phyloP scores from a whole-genome alignment of 2,329 filamentous ascomycete species.

The Chlorencoelia australis region DNA sequence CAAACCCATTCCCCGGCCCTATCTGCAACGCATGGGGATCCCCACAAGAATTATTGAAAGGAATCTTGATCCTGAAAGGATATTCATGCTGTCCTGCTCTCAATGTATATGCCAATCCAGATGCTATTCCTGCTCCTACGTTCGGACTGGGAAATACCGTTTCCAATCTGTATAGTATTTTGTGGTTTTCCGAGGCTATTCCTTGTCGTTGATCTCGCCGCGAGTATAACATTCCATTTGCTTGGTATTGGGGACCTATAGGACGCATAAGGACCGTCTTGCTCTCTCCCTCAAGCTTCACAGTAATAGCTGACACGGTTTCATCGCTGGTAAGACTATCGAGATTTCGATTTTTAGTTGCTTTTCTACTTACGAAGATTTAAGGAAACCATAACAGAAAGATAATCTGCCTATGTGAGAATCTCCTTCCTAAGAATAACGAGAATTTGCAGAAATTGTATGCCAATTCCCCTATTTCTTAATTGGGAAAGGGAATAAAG shows the following conservation, averaged over 20 bases:
- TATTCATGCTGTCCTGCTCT: conserved; percentile 65
- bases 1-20: conserved; percentile 42
- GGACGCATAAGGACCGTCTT: conserved; percentile 42
- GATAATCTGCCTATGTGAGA: no score
- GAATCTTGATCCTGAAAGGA: conserved; percentile 67
- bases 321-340: conserved; percentile 57
- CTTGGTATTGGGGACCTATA: conserved; percentile 8
- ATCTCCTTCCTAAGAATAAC: no score
- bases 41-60: conserved; percentile 60
- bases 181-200: conserved; percentile 49
- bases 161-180: conserved; percentile 65
- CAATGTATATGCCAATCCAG: conserved; percentile 43
- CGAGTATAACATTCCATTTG: conserved; percentile 8
- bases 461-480: no score
- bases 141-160: conserved; percentile 54
- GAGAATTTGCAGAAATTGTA: no score
- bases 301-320: conserved; percentile 60
- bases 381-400: no score
- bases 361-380: no score
- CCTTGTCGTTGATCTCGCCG: conserved; percentile 16
- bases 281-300: conserved; percentile 77
- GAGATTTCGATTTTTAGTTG: no score
- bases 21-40: conserved; percentile 40
- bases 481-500: no score
- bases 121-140: not conserved